These are phyloP conservation scores for Backusella mclennaniae DNA, from an alignment of 192 early-diverging fungal genomes.

Conservation along the genomic window DNA sequence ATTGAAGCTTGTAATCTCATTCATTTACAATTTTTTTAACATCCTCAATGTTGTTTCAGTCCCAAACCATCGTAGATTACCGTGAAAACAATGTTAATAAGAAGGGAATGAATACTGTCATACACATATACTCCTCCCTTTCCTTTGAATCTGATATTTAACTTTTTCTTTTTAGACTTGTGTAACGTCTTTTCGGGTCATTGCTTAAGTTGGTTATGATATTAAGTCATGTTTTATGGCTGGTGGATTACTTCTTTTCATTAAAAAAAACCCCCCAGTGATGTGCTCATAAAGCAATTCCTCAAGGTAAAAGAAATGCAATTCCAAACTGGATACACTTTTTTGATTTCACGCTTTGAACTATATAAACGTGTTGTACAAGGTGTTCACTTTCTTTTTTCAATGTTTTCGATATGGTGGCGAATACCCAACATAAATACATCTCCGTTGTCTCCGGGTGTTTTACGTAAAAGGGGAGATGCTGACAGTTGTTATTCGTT, in stretches of 20 bases:
- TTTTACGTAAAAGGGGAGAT: not conserved
- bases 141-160: not conserved
- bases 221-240: not conserved
- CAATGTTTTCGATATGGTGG: not conserved
- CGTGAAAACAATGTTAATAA: not conserved
- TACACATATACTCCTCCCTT: not conserved
- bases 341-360: not conserved
- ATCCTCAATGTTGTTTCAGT: not conserved
- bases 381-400: not conserved
- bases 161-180: not conserved
- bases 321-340: not conserved
- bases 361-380: not conserved
- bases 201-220: not conserved
- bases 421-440: not conserved
- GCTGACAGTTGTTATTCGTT: not conserved
- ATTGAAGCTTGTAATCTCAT: not conserved
- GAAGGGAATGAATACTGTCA: not conserved
- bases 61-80: not conserved
- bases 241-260: not conserved
- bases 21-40: no score
- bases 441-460: not conserved
- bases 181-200: not conserved
- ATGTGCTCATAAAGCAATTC: not conserved
- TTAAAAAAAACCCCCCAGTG: not conserved
- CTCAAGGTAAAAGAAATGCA: not conserved